Base-by-base conservation (phyloP, 257 asterid species). In the Buddleja alternifolia region DNA sequence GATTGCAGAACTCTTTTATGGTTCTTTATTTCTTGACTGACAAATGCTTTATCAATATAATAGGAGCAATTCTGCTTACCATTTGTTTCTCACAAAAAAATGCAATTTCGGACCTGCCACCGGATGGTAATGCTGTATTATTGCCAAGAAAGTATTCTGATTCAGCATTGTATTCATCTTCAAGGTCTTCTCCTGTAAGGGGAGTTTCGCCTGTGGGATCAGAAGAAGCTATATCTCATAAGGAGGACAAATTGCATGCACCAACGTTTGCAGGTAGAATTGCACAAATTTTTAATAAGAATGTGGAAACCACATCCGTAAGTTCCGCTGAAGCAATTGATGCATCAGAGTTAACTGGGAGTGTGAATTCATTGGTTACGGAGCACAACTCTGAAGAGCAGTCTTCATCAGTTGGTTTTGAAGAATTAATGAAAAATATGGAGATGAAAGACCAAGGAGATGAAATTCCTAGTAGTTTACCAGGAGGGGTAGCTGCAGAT, bases 11-110 rank as follows among this genome's bases (percentile, higher is more conserved):
- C 32, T 61, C 52, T 48, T 70, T 65, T 24, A 37, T 63, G 62
- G 56, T 50, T 54, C 8, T 8, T 60, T 24, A 57, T 37, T 52
- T 47, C 29, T 41, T 54, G 41, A 69, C 29, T 74, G 68, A 72
- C 24, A 5, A 60, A 52, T 68, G 69, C 23, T 70, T 16, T 75
- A n/a, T 59, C 53, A 42, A 67, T 40, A 10, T 78, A 42, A 46
- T 77, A 92, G 98, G 98, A 73, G 86, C 86, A 79, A 94, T 94
- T 78, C 99, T 91, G 69, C 84, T 92, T 77, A 87, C 96, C 0
- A 85, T 92, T 67, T 73, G 92, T 84, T 82, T 87, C 83, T 77
- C 91, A 7, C 92, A 86, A 73, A 83, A 77, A 73, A 87, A 82
- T 78, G 16, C 75, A 40, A 63, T 74, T 36, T 68, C 59, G 74